Evolutionary conservation across 305 asterid species (phyloP).

Genomic region (Fraxinus floribunda): DNA sequence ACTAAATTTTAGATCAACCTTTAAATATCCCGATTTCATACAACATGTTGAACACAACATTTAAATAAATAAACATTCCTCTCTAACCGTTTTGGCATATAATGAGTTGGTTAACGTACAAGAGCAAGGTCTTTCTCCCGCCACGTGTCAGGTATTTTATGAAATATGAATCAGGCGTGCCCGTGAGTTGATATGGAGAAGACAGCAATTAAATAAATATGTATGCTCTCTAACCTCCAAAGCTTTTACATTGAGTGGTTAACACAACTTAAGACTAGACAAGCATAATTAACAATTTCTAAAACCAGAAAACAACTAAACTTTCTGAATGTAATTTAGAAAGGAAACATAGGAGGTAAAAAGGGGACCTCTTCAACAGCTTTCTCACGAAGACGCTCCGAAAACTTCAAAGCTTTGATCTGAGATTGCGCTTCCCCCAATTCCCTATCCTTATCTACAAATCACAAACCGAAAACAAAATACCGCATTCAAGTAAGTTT

Average conservation of each 20-base stretch:
- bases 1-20: not conserved
- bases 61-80: not conserved
- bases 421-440: slow-evolving; percentile 87
- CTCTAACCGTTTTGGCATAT: not conserved
- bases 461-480: slow-evolving; percentile 20
- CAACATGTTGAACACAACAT: not conserved
- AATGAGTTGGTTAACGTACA: not conserved
- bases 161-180: not conserved
- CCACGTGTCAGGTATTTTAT: not conserved
- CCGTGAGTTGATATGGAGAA: not conserved
- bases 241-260: not conserved
- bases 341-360: not conserved
- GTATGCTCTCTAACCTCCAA: not conserved
- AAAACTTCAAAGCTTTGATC: slow-evolving; percentile 85
- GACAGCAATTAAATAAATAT: not conserved
- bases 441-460: slow-evolving; percentile 94
- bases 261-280: not conserved
- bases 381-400: slow-evolving; percentile 88
- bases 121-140: not conserved
- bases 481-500: not conserved
- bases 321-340: not conserved
- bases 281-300: not conserved
- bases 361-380: slow-evolving; percentile 91
- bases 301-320: not conserved
- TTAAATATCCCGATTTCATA: not conserved